Base-by-base conservation (phyloP, 768 basidiomycete genomes). In the Pisolithus sp. region DNA sequence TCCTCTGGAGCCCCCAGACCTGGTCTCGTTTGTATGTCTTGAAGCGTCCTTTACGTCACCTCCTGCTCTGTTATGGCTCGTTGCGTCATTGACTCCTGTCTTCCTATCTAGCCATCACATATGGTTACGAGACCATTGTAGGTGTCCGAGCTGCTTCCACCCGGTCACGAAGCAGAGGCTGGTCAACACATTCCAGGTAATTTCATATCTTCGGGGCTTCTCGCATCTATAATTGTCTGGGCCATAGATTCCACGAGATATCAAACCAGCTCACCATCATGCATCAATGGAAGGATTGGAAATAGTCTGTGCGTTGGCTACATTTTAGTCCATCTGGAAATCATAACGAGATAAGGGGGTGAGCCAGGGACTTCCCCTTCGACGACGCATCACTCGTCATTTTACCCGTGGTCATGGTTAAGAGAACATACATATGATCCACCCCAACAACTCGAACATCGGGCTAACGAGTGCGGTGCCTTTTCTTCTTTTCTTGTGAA, bases 81-180 rank as follows among this genome's bases (percentile, higher is more conserved):
- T 31, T 34, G 40, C 40, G 40, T 18, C 18, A 23, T 13, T 45
- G 9, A 43, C 26, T 30, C 42, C 43, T 24, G 20, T 9, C 3
- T 38, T n/a, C 6, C n/a, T 23, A 41, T 57, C 24, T 57, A 97
- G 94, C 63, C 91, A 95, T 64, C 83, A 93, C 60, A 79, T 92
- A 38, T 96, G 92, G 88, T 71, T 97, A 21, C 76, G 91, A 41
- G 95, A 97, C 62, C 94, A 97, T 58, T 98, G 95, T 64, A 78
- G 93, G 31, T 96, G 93, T 65, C 71, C 85, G 5, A 72, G 80
- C 46, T 95, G 93, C 67, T 94, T 89, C 62, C 94, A 97, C 67
- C 73, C 85, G 0, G 64, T 83, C 53, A 97, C 94, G 17, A 94
- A 91, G 62, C 95, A 97, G 67, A 77, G 94, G n/a, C 68, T 97